Base-by-base conservation (phyloP, 2,329 filamentous ascomycete genomes). In the Fusarium buxicola region DNA sequence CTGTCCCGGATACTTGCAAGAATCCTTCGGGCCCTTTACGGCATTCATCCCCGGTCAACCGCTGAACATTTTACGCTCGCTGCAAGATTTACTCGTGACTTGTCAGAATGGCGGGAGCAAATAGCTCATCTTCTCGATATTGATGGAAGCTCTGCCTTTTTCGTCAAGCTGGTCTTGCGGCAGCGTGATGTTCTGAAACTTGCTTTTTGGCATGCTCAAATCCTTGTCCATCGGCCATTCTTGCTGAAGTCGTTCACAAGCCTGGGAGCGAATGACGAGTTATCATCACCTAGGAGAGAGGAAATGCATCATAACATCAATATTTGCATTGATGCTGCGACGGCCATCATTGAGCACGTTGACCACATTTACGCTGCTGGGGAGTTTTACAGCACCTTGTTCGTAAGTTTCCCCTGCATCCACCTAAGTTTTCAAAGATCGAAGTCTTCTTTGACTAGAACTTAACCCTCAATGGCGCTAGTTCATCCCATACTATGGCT, bases 141-240 rank as follows among this genome's bases (percentile, higher is more conserved):
- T 0, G 74, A 78, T 40, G 75, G 63, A 7, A 58, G 73, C 40
- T 63, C 71, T 3, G 63, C 73, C 1, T 58, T 76, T 3, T 65
- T 79, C 7, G 7, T 73, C 74, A 2, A 75, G 79, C 15, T 77
- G 12, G 31, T 76, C 49, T 74, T 75, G 40, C 73, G 78, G 0
- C 78, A 80, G 61, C 68, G 75, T 6, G 75, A 79, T 46, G 74
- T 79, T 0, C 65, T 80, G 3, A 78, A 77, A 40, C 60, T 80
- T 3, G 73, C 78, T 5, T 80, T 73, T 58, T 79, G 77, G 75
- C 78, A 81, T 48, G 74, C 78, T 5, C 69, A 73, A n/a, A 77
- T 81, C 13, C 71, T 80, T 3, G 73, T 74, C 1, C 72, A 79
- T 45, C 72, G 78, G 1, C 77, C 76, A 2, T 75, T 76, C 30